Evolutionary conservation across 2,329 filamentous ascomycete genomes (phyloP).

Genomic region (Alternaria panax): DNA sequence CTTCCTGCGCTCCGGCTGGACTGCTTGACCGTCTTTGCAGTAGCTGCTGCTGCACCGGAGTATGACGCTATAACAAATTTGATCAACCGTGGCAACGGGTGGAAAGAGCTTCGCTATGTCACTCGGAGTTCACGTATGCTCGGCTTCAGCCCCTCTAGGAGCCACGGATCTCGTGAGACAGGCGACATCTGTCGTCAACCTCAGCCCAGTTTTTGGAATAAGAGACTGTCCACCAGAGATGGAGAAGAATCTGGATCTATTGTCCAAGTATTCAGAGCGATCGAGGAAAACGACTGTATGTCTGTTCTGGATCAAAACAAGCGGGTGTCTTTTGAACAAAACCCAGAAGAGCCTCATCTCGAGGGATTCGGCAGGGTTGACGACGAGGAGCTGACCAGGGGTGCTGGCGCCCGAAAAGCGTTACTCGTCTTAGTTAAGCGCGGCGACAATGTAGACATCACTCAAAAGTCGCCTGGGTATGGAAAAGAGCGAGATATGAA

Average conservation of each 20-base stretch:
- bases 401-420: constrained; percentile 14
- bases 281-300: constrained; percentile 12
- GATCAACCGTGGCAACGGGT: constrained; percentile 23
- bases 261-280: constrained; percentile 17
- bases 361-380: constrained; percentile 16
- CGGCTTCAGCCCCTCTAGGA: constrained; percentile 20
- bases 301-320: constrained; percentile 15
- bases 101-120: constrained; percentile 24
- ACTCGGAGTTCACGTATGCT: constrained; percentile 22
- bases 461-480: constrained; percentile 18
- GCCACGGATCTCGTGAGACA: constrained; percentile 21
- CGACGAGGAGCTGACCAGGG: constrained; percentile 19
- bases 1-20: constrained; percentile 22
- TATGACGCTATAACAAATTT: constrained; percentile 21
- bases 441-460: constrained; percentile 11
- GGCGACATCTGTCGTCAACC: constrained; percentile 21
- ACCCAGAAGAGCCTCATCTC: constrained; percentile 10
- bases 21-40: constrained; percentile 18
- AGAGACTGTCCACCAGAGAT: constrained; percentile 11
- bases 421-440: constrained; percentile 22
- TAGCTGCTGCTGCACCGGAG: constrained; percentile 20
- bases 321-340: constrained; percentile 15
- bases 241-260: constrained; percentile 15
- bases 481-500: constrained; percentile 25
- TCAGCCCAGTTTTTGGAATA: constrained; percentile 19